A percentile compares a stretch with the other conserved stretches of the same genome.
phyloP scores from a whole-genome alignment of 345 rosid genomes.

The Tarenaya hassleriana region DNA sequence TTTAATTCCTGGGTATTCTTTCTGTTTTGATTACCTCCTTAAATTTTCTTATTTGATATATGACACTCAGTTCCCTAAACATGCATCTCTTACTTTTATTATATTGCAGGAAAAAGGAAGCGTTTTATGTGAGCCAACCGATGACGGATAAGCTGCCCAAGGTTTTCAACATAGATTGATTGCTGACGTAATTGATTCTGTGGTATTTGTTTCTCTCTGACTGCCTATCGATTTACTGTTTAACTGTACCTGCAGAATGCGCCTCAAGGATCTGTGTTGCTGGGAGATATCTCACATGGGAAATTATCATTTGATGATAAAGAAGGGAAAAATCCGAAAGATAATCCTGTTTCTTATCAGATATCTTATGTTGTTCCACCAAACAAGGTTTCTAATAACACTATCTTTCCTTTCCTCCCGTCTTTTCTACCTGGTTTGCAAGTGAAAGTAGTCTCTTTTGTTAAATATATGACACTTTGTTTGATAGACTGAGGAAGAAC shows the following conservation, averaged over 20 bases:
- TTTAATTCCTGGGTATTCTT: conserved; percentile 76
- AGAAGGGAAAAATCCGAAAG: conserved; percentile 47
- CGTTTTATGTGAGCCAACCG: conserved; percentile 81
- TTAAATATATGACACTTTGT: too few species aligned
- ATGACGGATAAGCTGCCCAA: conserved; percentile 63
- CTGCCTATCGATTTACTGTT: conserved; percentile 16
- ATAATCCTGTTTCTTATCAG: conserved; percentile 59
- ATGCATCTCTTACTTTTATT: conserved; percentile 20
- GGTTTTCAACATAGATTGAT: conserved; percentile 21
- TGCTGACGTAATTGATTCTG: conserved; percentile 3
- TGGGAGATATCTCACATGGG: conserved; percentile 76
- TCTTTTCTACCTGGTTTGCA: too few species aligned
- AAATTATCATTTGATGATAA: conserved; percentile 48
- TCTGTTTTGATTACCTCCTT: conserved; percentile 8
- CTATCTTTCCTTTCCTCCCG: too few species aligned
- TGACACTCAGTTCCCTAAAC: conserved; percentile 7
- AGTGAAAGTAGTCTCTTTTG: too few species aligned
- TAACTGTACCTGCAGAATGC: conserved; percentile 49
- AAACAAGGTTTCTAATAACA: conserved; percentile 63
- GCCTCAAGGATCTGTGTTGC: conserved; percentile 72
- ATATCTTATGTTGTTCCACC: conserved; percentile 82
- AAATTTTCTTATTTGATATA: conserved; percentile 2
- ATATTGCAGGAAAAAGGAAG: conserved; percentile 65
- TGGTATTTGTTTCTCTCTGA: conserved; percentile 12
- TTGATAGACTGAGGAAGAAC: too few species aligned